Evolutionary conservation across 768 basidiomycete genomes (phyloP), one percentile per base, ranked within the genome.

Genomic region (Calocera cornea): DNA sequence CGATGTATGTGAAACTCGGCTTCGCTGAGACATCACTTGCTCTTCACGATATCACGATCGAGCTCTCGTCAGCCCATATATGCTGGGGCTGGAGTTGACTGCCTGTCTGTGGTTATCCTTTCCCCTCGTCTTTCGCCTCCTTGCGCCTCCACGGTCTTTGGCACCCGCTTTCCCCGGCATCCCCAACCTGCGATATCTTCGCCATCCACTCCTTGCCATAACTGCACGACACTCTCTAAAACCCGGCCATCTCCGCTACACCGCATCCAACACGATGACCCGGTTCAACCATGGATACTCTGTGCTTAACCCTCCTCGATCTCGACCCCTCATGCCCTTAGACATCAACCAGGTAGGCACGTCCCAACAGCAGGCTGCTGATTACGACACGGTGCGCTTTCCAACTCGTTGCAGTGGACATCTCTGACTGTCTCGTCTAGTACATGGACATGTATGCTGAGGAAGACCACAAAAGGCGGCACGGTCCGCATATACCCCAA

Each of bases 381-480:
- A 60, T 33, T 60, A 60, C 22, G 8, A 27, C 16, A 60, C 54
- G 14, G 54, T 60, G 31, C 11, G 54, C 11, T 14, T 31, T 33
- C 31, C 8, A 16, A 19, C 11, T 2, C 7, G 2, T 29, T 60
- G 3, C 27, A 8, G 54, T 19, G 22, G 54, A 5, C 10, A 16
- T 60, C 14, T 5, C 31, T 22, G 19, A 29, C 31, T 10, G 31
- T 31, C 14, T 47, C 19, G 5, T 27, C 27, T 60, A 60, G 54
- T 60, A 60, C 54, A 60, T 60, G 54, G 54, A 60, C 19, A 29
- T 60, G 54, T 60, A 60, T 33, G 54, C 54, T 5, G 24, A 60
- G 27, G 54, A 60, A 60, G 54, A 60, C 14, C 54, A 33, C 5
- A 27, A 33, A 33, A 7, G 5, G 31, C 54, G 14, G 27, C 14